These are phyloP conservation scores for Diaporthe batatas DNA, from an alignment of 2,329 filamentous ascomycete species.

Conservation along the genomic window DNA sequence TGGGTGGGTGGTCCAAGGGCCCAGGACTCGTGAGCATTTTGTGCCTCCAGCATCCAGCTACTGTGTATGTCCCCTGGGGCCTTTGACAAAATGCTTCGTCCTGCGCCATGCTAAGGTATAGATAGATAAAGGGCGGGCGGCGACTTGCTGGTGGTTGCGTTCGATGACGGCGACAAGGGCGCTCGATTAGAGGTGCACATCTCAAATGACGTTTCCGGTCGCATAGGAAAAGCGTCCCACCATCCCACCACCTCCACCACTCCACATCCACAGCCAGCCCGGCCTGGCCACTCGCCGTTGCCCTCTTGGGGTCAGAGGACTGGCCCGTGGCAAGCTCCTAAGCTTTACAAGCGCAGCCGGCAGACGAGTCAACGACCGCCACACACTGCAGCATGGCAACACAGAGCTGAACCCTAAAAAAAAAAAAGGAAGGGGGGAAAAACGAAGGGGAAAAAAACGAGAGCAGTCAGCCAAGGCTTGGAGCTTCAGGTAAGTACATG, in stretches of 20 bases:
- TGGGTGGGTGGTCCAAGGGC: background rate
- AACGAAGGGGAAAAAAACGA: too few species aligned
- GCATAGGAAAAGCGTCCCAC: background rate
- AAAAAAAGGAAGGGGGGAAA: background rate
- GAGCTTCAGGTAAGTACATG: too few species aligned
- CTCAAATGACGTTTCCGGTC: conserved; percentile 31
- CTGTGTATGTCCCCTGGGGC: too few species aligned
- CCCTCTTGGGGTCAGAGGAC: conserved; percentile 17
- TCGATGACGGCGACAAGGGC: conserved; percentile 21
- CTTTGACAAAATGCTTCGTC: background rate
- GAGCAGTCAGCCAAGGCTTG: background rate
- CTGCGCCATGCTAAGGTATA: background rate
- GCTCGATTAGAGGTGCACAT: background rate
- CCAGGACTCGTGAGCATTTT: conserved; percentile 7
- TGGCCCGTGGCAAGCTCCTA: conserved; percentile 21
- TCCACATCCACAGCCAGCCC: background rate
- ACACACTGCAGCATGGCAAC: background rate
- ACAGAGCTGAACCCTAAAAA: background rate
- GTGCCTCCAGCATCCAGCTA: background rate
- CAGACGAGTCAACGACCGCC: conserved; percentile 28
- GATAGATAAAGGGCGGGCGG: background rate
- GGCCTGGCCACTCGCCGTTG: conserved; percentile 9
- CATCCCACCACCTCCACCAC: background rate
- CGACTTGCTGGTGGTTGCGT: background rate
- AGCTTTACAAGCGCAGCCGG: conserved; percentile 11